Evolutionary conservation across 768 basidiomycete species (phyloP).

Genomic region (Gloeophyllum trabeum): DNA sequence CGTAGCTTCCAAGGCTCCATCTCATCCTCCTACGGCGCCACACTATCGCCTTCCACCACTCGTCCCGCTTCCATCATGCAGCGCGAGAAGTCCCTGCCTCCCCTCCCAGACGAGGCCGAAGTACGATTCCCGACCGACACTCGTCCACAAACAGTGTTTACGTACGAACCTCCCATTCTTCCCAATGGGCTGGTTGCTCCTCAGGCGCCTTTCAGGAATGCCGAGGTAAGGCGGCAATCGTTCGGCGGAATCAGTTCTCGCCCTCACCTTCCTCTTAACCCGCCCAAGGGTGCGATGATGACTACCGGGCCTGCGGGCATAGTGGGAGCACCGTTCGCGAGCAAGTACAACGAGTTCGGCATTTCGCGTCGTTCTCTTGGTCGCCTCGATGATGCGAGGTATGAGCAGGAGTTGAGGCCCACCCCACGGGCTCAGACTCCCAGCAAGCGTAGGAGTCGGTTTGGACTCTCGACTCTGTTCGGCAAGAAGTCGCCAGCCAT

Average conservation of each 20-base stretch:
- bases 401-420: slow-evolving; percentile 5
- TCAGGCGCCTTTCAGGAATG: slow-evolving; percentile 46
- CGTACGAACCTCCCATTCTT: slow-evolving; percentile 39
- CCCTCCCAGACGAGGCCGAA: slow-evolving; percentile 43
- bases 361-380: slow-evolving; percentile 48
- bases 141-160: slow-evolving; percentile 57
- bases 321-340: slow-evolving; percentile 15
- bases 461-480: slow-evolving; percentile 57
- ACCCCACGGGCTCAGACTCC: slow-evolving; percentile 11
- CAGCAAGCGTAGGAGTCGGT: slow-evolving; percentile 62
- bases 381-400: slow-evolving; percentile 13
- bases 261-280: slow-evolving; percentile 40
- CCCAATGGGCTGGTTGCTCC: slow-evolving; percentile 47
- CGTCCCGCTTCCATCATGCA: slow-evolving; percentile 17
- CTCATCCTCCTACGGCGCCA: slow-evolving; percentile 9
- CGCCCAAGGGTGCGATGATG: slow-evolving; percentile 22
- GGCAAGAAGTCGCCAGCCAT: slow-evolving; percentile 33
- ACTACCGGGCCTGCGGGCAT: slow-evolving; percentile 6
- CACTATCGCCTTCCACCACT: slow-evolving; percentile 3
- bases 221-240: slow-evolving; percentile 60
- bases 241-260: slow-evolving; percentile 57
- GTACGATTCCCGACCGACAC: slow-evolving; percentile 25
- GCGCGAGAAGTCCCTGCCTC: slow-evolving; percentile 71
- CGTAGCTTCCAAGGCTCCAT: no score
- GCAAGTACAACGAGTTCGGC: slow-evolving; percentile 65